These are phyloP conservation scores for Eutrema japonicum DNA, from an alignment of 345 rosid genomes.

Conservation along the genomic window DNA sequence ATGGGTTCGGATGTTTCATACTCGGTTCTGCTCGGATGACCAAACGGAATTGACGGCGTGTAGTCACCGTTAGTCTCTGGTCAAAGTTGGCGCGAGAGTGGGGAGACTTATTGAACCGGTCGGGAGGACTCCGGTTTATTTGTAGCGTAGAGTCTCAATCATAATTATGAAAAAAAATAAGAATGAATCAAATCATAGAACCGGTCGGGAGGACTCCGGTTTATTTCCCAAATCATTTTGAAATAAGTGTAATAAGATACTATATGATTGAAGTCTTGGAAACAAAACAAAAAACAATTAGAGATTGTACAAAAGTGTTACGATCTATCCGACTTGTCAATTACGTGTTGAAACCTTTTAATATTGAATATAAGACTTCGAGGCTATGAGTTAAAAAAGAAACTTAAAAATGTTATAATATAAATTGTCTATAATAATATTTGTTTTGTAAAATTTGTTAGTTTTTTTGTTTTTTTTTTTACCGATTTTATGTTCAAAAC, in stretches of 20 bases:
- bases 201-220: too few relatives aligned
- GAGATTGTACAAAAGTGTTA: not conserved
- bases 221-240: not conserved
- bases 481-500: too few relatives aligned
- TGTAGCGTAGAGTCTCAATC: conserved; percentile 16
- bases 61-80: conserved; percentile 32
- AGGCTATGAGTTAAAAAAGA: not conserved
- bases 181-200: too few relatives aligned
- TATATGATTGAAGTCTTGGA: not conserved
- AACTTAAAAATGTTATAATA: not conserved
- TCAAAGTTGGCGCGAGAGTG: conserved; percentile 41
- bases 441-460: not conserved
- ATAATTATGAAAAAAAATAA: not conserved
- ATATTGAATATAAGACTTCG: not conserved
- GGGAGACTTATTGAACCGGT: conserved; percentile 23
- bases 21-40: conserved; percentile 1
- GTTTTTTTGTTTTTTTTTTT: not conserved
- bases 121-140: conserved; percentile 23
- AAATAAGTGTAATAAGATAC: not conserved
- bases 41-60: conserved; percentile 20
- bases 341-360: not conserved
- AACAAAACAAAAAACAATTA: too few relatives aligned
- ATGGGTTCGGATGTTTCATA: not conserved
- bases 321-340: conserved; percentile 1
- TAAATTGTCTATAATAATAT: not conserved